phyloP scores from a whole-genome alignment of 257 asterid genomes.

The Mentha longifolia region DNA sequence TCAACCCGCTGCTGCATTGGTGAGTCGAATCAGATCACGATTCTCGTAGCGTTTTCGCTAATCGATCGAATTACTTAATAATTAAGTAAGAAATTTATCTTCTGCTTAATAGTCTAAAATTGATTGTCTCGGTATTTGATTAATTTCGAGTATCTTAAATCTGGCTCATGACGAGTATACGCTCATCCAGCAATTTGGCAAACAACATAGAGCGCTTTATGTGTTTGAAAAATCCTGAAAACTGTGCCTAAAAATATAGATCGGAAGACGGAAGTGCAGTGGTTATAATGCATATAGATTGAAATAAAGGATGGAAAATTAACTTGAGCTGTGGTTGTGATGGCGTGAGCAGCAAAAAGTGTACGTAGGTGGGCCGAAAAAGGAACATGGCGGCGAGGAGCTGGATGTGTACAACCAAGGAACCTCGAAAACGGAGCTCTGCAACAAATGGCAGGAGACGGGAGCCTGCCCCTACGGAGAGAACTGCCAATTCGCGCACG shows the following conservation, averaged over 20 bases:
- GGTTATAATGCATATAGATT: too few species aligned
- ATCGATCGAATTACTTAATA: too few species aligned
- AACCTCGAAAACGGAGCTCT: slow-evolving; percentile 76
- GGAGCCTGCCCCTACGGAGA: slow-evolving; percentile 74
- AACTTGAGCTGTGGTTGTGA: neutral
- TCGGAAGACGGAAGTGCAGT: neutral
- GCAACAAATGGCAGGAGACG: slow-evolving; percentile 90
- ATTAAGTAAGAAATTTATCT: neutral
- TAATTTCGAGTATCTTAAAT: neutral
- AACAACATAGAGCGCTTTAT: neutral
- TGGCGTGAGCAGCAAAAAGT: slow-evolving; percentile 55
- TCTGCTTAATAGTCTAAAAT: neutral
- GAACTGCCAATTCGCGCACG: slow-evolving; percentile 83
- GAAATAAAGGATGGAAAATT: neutral
- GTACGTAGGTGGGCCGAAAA: slow-evolving; percentile 53
- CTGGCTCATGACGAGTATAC: neutral
- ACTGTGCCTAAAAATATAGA: neutral
- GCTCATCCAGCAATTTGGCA: neutral
- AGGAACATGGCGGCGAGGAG: slow-evolving; percentile 58
- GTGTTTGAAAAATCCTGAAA: neutral
- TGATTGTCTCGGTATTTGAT: neutral
- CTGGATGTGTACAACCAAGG: slow-evolving; percentile 81
- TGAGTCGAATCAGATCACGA: slow-evolving; percentile 41
- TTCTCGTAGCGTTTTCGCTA: neutral
- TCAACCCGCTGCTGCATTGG: slow-evolving; percentile 40